Evolutionary conservation across 73 alveolate species (phyloP).

Genomic region (Effrenium voratum): DNA sequence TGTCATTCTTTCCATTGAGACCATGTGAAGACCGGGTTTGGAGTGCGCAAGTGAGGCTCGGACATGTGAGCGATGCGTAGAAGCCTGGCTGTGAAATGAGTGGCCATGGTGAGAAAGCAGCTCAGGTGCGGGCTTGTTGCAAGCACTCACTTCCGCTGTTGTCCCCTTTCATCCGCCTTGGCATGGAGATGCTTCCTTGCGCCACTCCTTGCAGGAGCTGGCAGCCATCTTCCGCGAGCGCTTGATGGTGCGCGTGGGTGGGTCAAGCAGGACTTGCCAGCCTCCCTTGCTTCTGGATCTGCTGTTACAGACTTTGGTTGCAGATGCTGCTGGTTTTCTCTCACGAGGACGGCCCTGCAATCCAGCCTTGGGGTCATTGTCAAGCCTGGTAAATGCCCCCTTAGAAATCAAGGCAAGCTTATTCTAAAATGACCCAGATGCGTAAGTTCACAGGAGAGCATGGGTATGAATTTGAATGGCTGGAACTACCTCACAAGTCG

Average conservation of each 20-base stretch:
- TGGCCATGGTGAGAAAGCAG: neutral
- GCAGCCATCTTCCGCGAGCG: constrained; percentile 78
- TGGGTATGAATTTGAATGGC: no score
- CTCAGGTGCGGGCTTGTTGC: neutral
- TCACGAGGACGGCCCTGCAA: no score
- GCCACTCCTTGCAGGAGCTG: constrained; percentile 16
- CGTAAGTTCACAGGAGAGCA: no score
- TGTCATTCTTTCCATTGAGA: no score
- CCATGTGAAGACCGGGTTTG: no score
- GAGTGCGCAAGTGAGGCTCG: no score
- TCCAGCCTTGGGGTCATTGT: neutral
- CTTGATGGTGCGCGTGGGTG: neutral
- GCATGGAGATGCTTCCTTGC: neutral
- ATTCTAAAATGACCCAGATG: no score
- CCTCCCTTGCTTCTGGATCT: neutral
- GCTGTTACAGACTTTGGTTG: neutral
- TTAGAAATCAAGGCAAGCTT: no score
- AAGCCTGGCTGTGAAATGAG: neutral
- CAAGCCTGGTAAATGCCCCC: no score
- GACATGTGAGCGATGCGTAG: no score
- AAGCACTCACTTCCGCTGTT: neutral
- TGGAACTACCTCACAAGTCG: no score
- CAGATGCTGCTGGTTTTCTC: no score
- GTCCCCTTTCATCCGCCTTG: neutral
- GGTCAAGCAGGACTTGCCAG: neutral